These are phyloP conservation scores for Luffa aegyptiaca DNA, from an alignment of 306 rosid species.

Conservation along the genomic window DNA sequence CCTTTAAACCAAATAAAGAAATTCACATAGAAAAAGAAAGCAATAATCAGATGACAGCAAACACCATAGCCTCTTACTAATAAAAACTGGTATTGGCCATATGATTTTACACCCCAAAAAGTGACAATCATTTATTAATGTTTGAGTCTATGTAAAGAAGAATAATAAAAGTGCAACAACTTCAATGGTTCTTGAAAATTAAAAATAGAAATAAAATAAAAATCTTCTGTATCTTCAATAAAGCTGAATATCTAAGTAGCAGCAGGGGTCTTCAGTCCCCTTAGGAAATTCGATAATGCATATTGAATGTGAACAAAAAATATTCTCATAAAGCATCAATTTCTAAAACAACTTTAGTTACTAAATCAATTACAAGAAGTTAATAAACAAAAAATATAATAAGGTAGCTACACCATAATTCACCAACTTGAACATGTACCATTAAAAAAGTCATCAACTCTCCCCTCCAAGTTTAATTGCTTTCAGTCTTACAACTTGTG, in stretches of 20 bases:
- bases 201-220: neutral
- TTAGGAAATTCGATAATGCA: neutral
- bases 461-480: neutral
- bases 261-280: neutral
- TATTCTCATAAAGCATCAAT: neutral
- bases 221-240: neutral
- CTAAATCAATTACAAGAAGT: neutral
- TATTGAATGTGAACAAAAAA: neutral
- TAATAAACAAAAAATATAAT: neutral
- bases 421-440: neutral
- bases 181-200: neutral
- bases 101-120: neutral
- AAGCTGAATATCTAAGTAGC: neutral
- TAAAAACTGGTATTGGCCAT: neutral
- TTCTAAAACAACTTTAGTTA: neutral
- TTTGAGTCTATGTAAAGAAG: neutral
- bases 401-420: neutral
- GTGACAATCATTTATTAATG: neutral
- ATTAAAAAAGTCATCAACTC: neutral
- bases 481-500: neutral
- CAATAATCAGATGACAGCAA: neutral
- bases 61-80: neutral
- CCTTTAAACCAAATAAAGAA: constrained; percentile 34
- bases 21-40: neutral
- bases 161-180: neutral